Conservation (phyloP, 371 early-diverging fungal species). For the Mucor ambiguus region DNA sequence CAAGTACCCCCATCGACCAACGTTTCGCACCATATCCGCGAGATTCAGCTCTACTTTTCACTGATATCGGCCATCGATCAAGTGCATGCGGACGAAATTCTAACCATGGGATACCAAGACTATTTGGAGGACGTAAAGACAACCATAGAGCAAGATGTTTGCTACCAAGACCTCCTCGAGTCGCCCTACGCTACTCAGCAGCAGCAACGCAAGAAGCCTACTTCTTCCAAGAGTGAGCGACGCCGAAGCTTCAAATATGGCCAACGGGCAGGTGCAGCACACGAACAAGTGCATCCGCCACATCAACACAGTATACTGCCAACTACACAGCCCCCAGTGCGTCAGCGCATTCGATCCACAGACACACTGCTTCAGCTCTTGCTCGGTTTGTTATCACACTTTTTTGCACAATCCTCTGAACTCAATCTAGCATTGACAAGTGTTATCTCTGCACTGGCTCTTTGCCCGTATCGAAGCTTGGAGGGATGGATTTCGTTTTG, state of each 20-base stretch:
- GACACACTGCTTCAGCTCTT: constrained; percentile 72
- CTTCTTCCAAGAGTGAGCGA: constrained; percentile 43
- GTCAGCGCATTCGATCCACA: constrained; percentile 58
- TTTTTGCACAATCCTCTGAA: constrained; percentile 86
- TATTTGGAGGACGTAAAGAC: constrained; percentile 80
- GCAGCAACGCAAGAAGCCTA: constrained; percentile 27
- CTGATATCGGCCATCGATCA: constrained; percentile 62
- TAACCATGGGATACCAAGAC: constrained; percentile 69
- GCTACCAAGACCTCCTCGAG: constrained; percentile 54
- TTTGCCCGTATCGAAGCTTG: constrained; percentile 75
- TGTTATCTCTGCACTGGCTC: constrained; percentile 79
- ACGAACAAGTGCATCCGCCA: background rate
- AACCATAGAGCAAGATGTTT: constrained; percentile 61
- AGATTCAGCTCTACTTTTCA: constrained; percentile 72
- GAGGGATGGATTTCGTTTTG: constrained; percentile 83
- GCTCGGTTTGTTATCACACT: constrained; percentile 66
- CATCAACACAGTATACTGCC: background rate
- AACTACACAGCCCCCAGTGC: background rate
- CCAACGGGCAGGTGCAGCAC: constrained; percentile 28
- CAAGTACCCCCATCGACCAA: constrained; percentile 28
- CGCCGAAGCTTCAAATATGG: constrained; percentile 67
- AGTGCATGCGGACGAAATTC: constrained; percentile 57
- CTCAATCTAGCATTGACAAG: constrained; percentile 92
- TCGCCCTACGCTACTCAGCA: constrained; percentile 18
- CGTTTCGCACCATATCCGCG: constrained; percentile 68